Conservation (phyloP, 495 filamentous ascomycete genomes). For the Neurospora sp. region DNA sequence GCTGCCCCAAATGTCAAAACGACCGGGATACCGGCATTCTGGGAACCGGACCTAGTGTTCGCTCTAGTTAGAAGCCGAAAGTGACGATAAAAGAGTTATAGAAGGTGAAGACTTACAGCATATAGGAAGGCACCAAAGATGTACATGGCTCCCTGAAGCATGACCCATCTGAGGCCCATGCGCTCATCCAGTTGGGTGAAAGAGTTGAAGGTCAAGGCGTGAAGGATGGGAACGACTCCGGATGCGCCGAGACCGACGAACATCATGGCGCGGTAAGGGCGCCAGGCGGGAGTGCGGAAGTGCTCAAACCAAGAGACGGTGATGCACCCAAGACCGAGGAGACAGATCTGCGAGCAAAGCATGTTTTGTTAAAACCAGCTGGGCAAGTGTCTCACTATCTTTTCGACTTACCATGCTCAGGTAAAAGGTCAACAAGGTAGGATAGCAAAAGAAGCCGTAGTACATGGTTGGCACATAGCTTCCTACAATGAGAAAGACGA, state of each 20-base stretch:
- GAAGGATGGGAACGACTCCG: constrained; percentile 63
- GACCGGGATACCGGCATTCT: constrained; percentile 51
- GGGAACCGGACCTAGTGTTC: constrained; percentile 40
- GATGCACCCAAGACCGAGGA: constrained; percentile 64
- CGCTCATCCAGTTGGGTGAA: constrained; percentile 40
- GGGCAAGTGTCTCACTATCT: neutral
- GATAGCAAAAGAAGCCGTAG: constrained; percentile 71
- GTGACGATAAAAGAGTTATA: neutral
- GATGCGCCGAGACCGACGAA: constrained; percentile 85
- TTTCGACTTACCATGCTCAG: constrained; percentile 54
- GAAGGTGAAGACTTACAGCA: constrained; percentile 32
- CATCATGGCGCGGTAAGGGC: constrained; percentile 82
- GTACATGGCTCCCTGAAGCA: constrained; percentile 69
- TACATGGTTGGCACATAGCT: constrained; percentile 79
- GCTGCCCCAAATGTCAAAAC: constrained; percentile 66
- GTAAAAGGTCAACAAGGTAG: constrained; percentile 53
- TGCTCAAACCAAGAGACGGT: constrained; percentile 63
- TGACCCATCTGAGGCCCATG: constrained; percentile 78
- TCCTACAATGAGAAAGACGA: constrained; percentile 79
- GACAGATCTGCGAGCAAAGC: constrained; percentile 49
- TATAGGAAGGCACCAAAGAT: constrained; percentile 79
- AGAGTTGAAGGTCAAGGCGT: constrained; percentile 54
- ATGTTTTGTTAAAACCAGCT: neutral
- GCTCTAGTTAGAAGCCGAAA: neutral
- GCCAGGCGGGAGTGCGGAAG: constrained; percentile 73